Evolutionary conservation across 2,329 filamentous ascomycete species (phyloP).

Genomic region (Penicillium freii): DNA sequence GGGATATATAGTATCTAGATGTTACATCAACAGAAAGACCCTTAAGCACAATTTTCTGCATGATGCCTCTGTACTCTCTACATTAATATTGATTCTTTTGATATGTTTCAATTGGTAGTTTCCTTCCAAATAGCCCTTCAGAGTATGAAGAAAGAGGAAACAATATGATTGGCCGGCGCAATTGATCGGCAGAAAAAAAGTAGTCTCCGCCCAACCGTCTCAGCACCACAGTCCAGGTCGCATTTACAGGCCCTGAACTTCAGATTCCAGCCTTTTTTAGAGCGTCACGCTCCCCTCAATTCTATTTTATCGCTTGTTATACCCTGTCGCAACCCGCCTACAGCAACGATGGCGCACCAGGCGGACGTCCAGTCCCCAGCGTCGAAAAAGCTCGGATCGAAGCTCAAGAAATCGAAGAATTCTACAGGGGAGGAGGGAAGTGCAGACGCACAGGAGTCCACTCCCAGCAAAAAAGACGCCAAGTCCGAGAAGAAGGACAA

Average conservation of each 20-base stretch:
- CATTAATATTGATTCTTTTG: neutral
- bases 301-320: neutral
- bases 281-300: neutral
- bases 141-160: neutral
- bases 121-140: neutral
- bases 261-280: neutral
- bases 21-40: neutral
- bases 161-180: constrained; percentile 5
- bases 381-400: constrained; percentile 61
- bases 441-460: constrained; percentile 15
- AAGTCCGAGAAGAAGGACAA: constrained; percentile 24
- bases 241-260: neutral
- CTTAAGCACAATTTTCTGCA: neutral
- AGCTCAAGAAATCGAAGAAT: constrained; percentile 54
- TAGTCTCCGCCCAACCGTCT: constrained; percentile 6
- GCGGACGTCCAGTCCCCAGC: constrained; percentile 39
- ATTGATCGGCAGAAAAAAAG: constrained; percentile 13
- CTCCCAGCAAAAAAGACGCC: constrained; percentile 1
- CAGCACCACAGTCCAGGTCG: constrained; percentile 1
- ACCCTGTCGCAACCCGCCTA: neutral
- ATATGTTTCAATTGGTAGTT: neutral
- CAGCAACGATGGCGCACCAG: constrained; percentile 5
- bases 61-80: neutral
- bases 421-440: constrained; percentile 22
- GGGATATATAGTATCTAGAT: neutral